Conservation (phyloP, 768 basidiomycete genomes). For the Macrocybe gigantea region DNA sequence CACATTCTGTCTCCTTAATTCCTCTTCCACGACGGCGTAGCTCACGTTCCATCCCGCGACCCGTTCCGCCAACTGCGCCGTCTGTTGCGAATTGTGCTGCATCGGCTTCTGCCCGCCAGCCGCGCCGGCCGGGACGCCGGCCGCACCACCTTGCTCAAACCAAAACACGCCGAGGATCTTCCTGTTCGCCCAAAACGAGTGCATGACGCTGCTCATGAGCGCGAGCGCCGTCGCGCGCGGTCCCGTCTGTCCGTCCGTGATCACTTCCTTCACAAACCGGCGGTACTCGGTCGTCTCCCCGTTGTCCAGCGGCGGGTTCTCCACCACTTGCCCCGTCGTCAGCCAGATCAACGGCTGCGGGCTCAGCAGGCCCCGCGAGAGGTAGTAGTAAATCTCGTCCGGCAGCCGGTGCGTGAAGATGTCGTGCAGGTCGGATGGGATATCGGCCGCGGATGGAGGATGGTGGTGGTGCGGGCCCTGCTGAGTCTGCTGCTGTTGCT, state of each 20-base stretch:
- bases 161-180: conserved; percentile 72
- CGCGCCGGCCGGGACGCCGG: conserved; percentile 30
- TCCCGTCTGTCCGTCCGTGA: conserved; percentile 91
- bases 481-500: conserved; percentile 13
- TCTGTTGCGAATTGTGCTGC: conserved; percentile 71
- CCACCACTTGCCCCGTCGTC: conserved; percentile 77
- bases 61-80: conserved; percentile 81
- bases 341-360: conserved; percentile 95
- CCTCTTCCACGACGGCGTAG: conserved; percentile 83
- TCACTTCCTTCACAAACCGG: conserved; percentile 91
- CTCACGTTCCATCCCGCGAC: conserved; percentile 89
- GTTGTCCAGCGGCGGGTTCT: conserved; percentile 87
- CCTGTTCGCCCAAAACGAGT: conserved; percentile 76
- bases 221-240: conserved; percentile 90
- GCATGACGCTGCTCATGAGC: conserved; percentile 73
- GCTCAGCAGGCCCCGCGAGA: conserved; percentile 85
- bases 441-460: conserved; percentile 78
- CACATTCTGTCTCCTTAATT: conserved; percentile 94
- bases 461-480: conserved; percentile 52
- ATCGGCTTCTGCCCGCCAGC: conserved; percentile 42
- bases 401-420: conserved; percentile 93
- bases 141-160: conserved; percentile 45
- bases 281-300: conserved; percentile 94
- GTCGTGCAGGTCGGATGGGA: conserved; percentile 88
- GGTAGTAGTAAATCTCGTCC: conserved; percentile 94